phyloP scores from a whole-genome alignment of 2,329 filamentous ascomycete species.

The Colletotrichum sp. region DNA sequence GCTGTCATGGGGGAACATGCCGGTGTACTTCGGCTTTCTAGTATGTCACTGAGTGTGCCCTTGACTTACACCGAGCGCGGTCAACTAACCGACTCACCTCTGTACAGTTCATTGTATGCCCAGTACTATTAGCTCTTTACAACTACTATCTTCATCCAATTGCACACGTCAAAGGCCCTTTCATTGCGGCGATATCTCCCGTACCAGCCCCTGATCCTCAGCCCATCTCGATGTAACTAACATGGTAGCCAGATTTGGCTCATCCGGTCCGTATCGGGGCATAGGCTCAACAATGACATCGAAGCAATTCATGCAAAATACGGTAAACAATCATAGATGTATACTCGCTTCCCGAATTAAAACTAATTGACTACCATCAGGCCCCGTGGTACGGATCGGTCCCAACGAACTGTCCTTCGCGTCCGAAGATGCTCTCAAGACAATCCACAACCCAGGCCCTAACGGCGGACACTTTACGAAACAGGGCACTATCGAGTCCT shows the following conservation, averaged over 20 bases:
- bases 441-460: neutral
- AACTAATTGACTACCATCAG: neutral
- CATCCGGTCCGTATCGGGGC: neutral
- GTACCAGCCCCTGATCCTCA: neutral
- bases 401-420: slow-evolving; percentile 7
- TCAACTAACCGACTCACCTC: neutral
- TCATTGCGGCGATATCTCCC: neutral
- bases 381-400: neutral
- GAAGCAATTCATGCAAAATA: neutral
- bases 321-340: neutral
- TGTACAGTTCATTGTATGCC: neutral
- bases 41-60: neutral
- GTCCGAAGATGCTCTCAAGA: neutral
- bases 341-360: neutral
- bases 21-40: neutral
- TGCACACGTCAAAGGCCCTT: neutral
- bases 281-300: slow-evolving; percentile 6
- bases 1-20: neutral
- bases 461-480: slow-evolving; percentile 1
- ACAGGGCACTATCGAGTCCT: neutral
- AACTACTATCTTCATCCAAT: neutral
- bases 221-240: neutral
- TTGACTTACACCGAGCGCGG: neutral
- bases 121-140: neutral
- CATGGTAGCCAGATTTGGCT: neutral